Percentiles rank a stretch among this genome's conserved stretches.
Conservation (phyloP, 179 eudicot genomes). For the Pouteria campechiana region DNA sequence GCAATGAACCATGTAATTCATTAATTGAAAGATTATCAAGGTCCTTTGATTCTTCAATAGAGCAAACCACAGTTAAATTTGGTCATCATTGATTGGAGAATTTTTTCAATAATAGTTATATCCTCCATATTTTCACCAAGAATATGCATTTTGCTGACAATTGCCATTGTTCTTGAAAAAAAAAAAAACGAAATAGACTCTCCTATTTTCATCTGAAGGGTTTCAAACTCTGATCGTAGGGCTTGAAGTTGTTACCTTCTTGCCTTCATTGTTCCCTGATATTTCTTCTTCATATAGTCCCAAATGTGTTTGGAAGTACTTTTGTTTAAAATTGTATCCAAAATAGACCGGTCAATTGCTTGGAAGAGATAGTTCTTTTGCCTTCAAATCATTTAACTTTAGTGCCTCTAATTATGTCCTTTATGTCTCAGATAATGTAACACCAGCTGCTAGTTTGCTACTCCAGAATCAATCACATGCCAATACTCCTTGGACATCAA, state of each 20-base stretch:
- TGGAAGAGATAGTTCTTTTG: neutral
- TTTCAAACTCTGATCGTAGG: neutral
- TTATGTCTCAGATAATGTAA: neutral
- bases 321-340: neutral
- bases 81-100: neutral
- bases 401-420: neutral
- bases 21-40: neutral
- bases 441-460: neutral
- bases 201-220: neutral
- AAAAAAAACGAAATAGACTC: neutral
- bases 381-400: neutral
- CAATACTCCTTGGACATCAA: too few relatives aligned
- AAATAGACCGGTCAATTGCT: neutral
- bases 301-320: neutral
- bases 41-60: neutral
- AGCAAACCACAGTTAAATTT: neutral
- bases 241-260: conserved; percentile 1
- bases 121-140: neutral
- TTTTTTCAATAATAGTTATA: neutral
- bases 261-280: neutral
- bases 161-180: conserved; percentile 1
- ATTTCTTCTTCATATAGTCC: conserved; percentile 1
- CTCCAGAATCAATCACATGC: too few relatives aligned
- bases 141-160: neutral
- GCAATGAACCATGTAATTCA: neutral